Evolutionary conservation across 2,329 filamentous ascomycete genomes (phyloP).

Genomic region (Fusarium floridanum): DNA sequence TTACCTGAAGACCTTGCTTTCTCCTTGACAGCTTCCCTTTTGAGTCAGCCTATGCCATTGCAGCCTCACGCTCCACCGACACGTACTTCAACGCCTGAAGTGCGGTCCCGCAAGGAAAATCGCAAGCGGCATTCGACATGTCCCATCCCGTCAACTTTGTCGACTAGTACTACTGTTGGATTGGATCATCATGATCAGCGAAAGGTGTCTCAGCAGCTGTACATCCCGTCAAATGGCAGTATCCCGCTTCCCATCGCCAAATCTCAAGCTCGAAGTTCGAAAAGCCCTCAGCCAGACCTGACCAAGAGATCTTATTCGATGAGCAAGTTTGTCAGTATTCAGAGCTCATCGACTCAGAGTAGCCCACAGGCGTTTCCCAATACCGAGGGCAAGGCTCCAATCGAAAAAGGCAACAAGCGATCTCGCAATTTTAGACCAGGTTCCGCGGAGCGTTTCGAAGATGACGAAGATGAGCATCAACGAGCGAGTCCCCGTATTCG

Average conservation of each 20-base stretch:
- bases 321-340: constrained; percentile 6
- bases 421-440: constrained; percentile 52
- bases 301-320: constrained; percentile 20
- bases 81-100: constrained; percentile 51
- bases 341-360: constrained; percentile 19
- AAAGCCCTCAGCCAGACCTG: constrained; percentile 14
- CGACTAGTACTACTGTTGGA: constrained; percentile 20
- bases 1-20: constrained; percentile 54
- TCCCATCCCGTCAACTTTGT: constrained; percentile 29
- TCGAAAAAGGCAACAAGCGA: constrained; percentile 60
- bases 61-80: constrained; percentile 50
- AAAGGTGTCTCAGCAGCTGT: constrained; percentile 57
- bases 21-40: constrained; percentile 61
- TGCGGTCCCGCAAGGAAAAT: constrained; percentile 62
- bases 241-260: constrained; percentile 25
- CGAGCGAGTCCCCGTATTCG: constrained; percentile 45
- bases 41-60: constrained; percentile 61
- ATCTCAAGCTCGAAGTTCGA: constrained; percentile 32
- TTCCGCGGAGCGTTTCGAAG: constrained; percentile 60
- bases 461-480: constrained; percentile 62
- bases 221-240: constrained; percentile 44
- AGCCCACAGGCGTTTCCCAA: constrained; percentile 27
- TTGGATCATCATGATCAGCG: constrained; percentile 52
- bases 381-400: not conserved
- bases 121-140: constrained; percentile 39